Evolutionary conservation across 257 asterid species (phyloP).

Genomic region (Anisodus acutangulus): DNA sequence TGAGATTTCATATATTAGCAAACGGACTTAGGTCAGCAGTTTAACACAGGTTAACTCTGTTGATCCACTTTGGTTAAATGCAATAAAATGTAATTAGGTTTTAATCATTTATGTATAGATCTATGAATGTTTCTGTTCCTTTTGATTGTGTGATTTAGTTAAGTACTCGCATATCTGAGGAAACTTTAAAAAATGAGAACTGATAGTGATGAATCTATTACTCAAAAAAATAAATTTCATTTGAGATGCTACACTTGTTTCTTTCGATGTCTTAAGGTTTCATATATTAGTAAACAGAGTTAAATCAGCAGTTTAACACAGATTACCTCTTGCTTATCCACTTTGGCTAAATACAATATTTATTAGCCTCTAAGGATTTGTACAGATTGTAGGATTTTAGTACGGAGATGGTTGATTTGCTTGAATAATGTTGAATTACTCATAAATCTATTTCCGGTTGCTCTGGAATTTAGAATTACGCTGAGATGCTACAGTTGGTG

Average conservation of each 20-base stretch:
- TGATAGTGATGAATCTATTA: neutral
- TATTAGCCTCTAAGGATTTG: neutral
- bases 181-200: neutral
- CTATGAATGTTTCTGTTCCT: neutral
- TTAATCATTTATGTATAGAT: neutral
- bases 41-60: neutral
- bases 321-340: neutral
- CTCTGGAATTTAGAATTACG: neutral
- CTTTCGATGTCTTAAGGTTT: too few species aligned
- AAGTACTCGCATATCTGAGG: neutral
- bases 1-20: too few species aligned
- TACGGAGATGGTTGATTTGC: neutral
- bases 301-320: neutral
- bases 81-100: neutral
- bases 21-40: neutral
- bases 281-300: too few species aligned
- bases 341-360: too few species aligned
- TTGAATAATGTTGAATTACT: neutral
- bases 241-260: slow-evolving; percentile 1
- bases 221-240: neutral
- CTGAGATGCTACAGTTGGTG: neutral
- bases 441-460: neutral
- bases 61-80: slow-evolving; percentile 22
- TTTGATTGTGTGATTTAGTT: neutral
- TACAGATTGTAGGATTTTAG: neutral